Evolutionary conservation across 73 alveolate species (phyloP), one percentile per base, ranked within the genome.

Genomic region (Tetrahymena borealis): DNA sequence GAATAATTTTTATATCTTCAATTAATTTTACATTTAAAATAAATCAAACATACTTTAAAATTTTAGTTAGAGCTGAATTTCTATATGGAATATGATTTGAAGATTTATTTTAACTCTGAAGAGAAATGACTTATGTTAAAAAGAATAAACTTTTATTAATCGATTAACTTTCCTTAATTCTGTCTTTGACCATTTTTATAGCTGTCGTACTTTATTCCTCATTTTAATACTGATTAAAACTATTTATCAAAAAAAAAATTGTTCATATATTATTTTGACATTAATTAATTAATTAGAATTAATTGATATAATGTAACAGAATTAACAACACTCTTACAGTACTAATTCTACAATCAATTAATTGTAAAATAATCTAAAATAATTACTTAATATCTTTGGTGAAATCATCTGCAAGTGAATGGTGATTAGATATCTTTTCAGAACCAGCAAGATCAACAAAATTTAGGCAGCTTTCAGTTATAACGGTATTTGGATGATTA

Each of bases 391-490:
- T 60, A 6, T 60, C 85, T 60, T 60, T 60, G 33, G 85, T 60
- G 28, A 60, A 60, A 60, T 60, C 79, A 13, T 93, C 95, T 39
- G 90, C 95, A 5, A 42, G 20, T 40, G 91, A 24, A 5, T 91
- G 93, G n/a, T 40, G 77, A 28, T 90, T 40, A 11, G 93, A 28
- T 32, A 93, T 93, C 39, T 93, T 93, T 85, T 93, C 95, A 39
- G 93, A 79, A 40, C 95, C 95, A 7, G 95, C 95, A 24, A 93
- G 91, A 85, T 93, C 95, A 5, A 93, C 91, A 35, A 93, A 93
- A n/a, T 93, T 93, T 11, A 93, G 90, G 39, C 94, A 90, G 32
- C 96, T 94, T 78, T 95, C 97, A 60, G 96, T 94, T 1, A 96
- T 79, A 32, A 94, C 90, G 15, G 95, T 92, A 36, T 78, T 78